phyloP scores from a whole-genome alignment of 164 flowering plant genomes.

The Liriodendron chinense region DNA sequence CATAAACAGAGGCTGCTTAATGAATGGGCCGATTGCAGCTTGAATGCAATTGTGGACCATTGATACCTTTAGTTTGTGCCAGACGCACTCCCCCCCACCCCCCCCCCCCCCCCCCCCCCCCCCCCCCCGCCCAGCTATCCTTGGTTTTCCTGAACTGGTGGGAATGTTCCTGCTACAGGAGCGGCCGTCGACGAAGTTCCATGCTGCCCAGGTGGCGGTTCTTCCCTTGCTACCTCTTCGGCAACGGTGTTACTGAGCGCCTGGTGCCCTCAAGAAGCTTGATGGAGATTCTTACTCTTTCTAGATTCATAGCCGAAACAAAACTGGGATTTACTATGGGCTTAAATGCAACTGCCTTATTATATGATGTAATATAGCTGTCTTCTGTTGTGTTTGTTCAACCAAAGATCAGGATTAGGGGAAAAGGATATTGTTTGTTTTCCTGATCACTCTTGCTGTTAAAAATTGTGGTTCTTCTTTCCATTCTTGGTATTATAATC shows the following conservation, averaged over 20 bases:
- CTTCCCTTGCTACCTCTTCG: constrained; percentile 19
- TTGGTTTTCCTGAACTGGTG: too few relatives aligned
- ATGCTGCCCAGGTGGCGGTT: constrained; percentile 23
- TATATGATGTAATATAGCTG: constrained; percentile 8
- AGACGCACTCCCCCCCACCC: too few relatives aligned
- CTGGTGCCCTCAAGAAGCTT: neutral
- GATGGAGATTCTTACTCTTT: neutral
- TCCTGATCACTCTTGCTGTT: neutral
- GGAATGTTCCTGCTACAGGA: constrained; percentile 18
- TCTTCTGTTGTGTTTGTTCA: neutral
- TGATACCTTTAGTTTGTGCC: too few relatives aligned
- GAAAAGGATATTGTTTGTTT: neutral
- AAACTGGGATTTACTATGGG: neutral
- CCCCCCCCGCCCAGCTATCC: too few relatives aligned
- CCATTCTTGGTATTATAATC: too few relatives aligned
- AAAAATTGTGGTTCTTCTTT: neutral
- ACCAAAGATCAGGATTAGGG: neutral
- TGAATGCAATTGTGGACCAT: too few relatives aligned
- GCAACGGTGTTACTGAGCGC: constrained; percentile 6
- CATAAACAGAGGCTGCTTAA: too few relatives aligned
- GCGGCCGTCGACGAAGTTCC: constrained; percentile 22
- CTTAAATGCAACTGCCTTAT: neutral
- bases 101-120: too few relatives aligned
- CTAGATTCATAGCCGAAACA: neutral
- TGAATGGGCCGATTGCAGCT: too few relatives aligned